Conservation (phyloP, 2,329 filamentous ascomycete species). For the Canariomyces notabilis region DNA sequence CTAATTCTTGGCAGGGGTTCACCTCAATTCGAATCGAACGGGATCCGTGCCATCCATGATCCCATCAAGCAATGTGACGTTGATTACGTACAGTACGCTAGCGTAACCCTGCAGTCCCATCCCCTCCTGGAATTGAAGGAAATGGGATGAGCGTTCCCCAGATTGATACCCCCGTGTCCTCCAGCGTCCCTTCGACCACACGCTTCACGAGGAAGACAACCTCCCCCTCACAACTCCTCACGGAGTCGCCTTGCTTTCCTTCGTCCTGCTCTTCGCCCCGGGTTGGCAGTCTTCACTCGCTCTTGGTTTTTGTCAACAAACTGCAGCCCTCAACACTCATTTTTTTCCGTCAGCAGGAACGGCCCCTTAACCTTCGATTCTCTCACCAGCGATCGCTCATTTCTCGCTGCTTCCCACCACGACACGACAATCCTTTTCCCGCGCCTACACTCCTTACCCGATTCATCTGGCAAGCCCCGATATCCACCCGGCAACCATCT, state of each 20-base stretch:
- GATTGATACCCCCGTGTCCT: conserved; percentile 1
- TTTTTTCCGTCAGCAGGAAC: background rate
- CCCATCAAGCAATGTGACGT: too few relatives aligned
- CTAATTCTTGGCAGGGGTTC: too few relatives aligned
- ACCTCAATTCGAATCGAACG: too few relatives aligned
- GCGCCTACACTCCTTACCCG: background rate
- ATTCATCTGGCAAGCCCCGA: background rate
- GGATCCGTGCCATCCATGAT: too few relatives aligned
- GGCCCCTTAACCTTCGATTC: conserved; percentile 4
- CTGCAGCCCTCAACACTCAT: conserved; percentile 13
- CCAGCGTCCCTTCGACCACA: too few relatives aligned
- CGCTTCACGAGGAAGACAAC: too few relatives aligned
- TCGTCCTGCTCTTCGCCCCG: conserved; percentile 3
- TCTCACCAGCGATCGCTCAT: conserved; percentile 10
- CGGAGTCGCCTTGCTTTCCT: conserved; percentile 4
- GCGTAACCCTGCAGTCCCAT: too few relatives aligned
- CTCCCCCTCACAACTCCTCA: conserved; percentile 3
- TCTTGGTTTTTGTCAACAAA: conserved; percentile 6
- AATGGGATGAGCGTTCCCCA: too few relatives aligned
- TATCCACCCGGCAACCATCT: background rate
- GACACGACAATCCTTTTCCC: background rate
- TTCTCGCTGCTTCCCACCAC: conserved; percentile 3
- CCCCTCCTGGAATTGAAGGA: too few relatives aligned
- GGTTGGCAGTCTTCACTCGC: conserved; percentile 3
- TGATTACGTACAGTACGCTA: too few relatives aligned